Conservation (phyloP, 768 basidiomycete species). For the Boletus coccyginus region DNA sequence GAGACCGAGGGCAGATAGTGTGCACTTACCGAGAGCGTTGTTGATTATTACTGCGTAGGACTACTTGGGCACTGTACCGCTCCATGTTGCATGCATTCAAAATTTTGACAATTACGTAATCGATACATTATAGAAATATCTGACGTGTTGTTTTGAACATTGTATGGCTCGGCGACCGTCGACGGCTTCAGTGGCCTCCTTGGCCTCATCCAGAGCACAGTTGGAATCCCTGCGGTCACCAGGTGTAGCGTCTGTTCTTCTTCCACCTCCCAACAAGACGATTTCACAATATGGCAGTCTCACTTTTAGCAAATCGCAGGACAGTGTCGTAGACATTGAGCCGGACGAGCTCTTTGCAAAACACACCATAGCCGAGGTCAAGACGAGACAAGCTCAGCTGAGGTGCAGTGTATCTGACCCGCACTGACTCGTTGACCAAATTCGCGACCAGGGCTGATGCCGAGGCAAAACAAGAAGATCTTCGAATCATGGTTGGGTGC, state of each 20-base stretch:
- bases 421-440: slow-evolving; percentile 1
- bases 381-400: slow-evolving; percentile 60
- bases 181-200: slow-evolving; percentile 30
- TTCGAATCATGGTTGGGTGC: slow-evolving; percentile 90
- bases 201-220: slow-evolving; percentile 18
- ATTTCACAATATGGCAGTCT: slow-evolving; percentile 12
- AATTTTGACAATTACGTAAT: slow-evolving; percentile 23
- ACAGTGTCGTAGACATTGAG: slow-evolving; percentile 36
- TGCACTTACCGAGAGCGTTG: slow-evolving; percentile 7
- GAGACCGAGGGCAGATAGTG: slow-evolving; percentile 26
- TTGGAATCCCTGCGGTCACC: slow-evolving; percentile 9
- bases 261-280: slow-evolving; percentile 1
- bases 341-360: slow-evolving; percentile 76
- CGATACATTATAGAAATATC: not conserved
- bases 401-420: slow-evolving; percentile 41
- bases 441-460: slow-evolving; percentile 60
- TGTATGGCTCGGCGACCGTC: slow-evolving; percentile 42
- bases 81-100: not conserved
- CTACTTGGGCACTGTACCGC: not conserved
- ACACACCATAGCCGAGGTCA: slow-evolving; percentile 71
- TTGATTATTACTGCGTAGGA: slow-evolving; percentile 4
- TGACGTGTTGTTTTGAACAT: slow-evolving; percentile 3
- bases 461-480: slow-evolving; percentile 83
- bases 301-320: slow-evolving; percentile 14
- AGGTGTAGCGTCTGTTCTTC: slow-evolving; percentile 1